Conservation (phyloP, 2,329 filamentous ascomycete species). For the Neofusicoccum ribis region DNA sequence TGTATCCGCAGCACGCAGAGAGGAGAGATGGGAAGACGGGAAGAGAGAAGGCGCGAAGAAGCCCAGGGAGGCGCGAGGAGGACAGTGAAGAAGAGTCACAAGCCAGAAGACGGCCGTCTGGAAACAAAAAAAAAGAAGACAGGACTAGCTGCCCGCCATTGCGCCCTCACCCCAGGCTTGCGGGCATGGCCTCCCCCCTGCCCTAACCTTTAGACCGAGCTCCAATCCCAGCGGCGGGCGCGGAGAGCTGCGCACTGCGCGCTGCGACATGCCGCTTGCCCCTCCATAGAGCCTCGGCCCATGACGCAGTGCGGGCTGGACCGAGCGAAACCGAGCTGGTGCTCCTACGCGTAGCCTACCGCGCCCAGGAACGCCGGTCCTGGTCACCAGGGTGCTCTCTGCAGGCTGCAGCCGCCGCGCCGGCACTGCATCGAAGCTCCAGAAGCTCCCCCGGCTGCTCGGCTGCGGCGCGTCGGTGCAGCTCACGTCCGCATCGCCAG, state of each 20-base stretch:
- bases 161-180: no score
- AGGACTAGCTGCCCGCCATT: neutral
- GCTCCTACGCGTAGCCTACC: conserved; percentile 1
- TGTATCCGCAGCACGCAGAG: neutral
- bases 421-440: no score
- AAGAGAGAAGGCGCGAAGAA: neutral
- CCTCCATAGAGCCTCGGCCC: conserved; percentile 19
- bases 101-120: neutral
- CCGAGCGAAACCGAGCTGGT: conserved; percentile 12
- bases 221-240: conserved; percentile 12
- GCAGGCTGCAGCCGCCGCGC: no score
- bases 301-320: conserved; percentile 18
- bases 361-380: neutral
- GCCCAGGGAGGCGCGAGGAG: neutral
- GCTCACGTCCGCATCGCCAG: no score
- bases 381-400: no score
- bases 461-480: no score
- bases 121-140: neutral
- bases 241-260: neutral
- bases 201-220: conserved; percentile 18
- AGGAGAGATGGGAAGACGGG: neutral
- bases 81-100: neutral
- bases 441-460: no score
- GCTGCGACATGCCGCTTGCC: neutral
- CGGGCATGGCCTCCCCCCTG: neutral